Conservation (phyloP, 331 rosid species). For the Quercus lobata region DNA sequence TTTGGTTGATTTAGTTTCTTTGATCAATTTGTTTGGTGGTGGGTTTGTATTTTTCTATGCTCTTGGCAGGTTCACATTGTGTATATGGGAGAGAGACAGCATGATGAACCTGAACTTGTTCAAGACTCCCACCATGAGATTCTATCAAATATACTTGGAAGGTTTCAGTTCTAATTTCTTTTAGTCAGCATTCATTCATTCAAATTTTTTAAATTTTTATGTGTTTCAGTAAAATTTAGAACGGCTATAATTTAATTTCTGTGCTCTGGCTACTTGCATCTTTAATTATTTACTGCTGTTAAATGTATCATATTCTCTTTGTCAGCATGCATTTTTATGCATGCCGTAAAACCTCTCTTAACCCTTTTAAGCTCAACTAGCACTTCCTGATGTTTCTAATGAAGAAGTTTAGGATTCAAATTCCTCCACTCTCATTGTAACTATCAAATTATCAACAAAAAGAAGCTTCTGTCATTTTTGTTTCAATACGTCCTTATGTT, state of each 20-base stretch:
- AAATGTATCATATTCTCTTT: not conserved
- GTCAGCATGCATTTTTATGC: not conserved
- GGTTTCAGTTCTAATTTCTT: conserved; percentile 27
- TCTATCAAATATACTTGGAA: conserved; percentile 49
- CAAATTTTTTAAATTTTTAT: not conserved
- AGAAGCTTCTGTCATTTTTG: not conserved
- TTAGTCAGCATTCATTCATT: not conserved
- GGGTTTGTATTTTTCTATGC: conserved; percentile 1
- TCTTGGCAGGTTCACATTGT: conserved; percentile 54
- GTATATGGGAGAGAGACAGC: conserved; percentile 42
- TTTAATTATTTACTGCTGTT: not conserved
- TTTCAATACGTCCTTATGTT: not conserved
- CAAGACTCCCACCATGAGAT: conserved; percentile 52
- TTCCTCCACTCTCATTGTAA: too few species aligned
- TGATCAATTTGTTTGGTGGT: not conserved
- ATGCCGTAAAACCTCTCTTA: too few species aligned
- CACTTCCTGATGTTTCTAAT: too few species aligned
- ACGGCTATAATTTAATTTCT: not conserved
- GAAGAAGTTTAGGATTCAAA: too few species aligned
- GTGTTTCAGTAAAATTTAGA: not conserved
- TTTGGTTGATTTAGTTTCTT: not conserved
- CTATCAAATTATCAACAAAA: too few species aligned
- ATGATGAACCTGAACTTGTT: conserved; percentile 32
- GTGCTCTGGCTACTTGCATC: not conserved
- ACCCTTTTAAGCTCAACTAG: too few species aligned